Conservation (phyloP, 345 rosid genomes). For the Hirschfeldia incana region DNA sequence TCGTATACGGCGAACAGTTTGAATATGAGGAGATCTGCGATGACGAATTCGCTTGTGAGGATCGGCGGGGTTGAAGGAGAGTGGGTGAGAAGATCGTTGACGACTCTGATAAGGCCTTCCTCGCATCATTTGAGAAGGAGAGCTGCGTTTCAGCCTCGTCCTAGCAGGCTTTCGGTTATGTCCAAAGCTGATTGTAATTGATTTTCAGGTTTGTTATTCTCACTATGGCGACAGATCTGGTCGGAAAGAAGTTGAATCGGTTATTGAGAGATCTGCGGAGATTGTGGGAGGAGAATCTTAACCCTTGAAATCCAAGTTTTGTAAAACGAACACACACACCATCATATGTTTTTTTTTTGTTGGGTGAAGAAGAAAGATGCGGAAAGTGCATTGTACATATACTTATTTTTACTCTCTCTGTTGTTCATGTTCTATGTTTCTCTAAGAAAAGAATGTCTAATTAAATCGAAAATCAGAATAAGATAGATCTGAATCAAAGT, state of each 20-base stretch:
- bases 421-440: not conserved
- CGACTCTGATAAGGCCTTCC: conserved; percentile 86
- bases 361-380: conserved; percentile 43
- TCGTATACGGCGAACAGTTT: conserved; percentile 58
- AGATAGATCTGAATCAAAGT: not conserved
- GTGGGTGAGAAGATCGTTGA: conserved; percentile 77
- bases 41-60: conserved; percentile 85
- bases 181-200: conserved; percentile 47
- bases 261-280: not conserved
- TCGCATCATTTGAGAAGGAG: conserved; percentile 77
- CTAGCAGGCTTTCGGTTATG: conserved; percentile 73
- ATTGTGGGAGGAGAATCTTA: conserved; percentile 9
- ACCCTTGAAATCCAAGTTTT: conserved; percentile 5
- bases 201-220: conserved; percentile 32
- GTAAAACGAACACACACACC: conserved; percentile 30
- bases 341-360: conserved; percentile 34
- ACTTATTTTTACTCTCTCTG: not conserved
- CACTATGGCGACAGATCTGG: conserved; percentile 10
- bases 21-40: conserved; percentile 86
- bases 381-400: conserved; percentile 39
- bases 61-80: conserved; percentile 96
- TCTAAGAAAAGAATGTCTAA: not conserved
- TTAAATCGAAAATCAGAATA: not conserved
- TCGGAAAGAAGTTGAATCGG: not conserved
- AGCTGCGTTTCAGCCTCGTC: conserved; percentile 62